phyloP scores from a whole-genome alignment of 1,139 yeast species.

The Suhomyces bolitotheri region DNA sequence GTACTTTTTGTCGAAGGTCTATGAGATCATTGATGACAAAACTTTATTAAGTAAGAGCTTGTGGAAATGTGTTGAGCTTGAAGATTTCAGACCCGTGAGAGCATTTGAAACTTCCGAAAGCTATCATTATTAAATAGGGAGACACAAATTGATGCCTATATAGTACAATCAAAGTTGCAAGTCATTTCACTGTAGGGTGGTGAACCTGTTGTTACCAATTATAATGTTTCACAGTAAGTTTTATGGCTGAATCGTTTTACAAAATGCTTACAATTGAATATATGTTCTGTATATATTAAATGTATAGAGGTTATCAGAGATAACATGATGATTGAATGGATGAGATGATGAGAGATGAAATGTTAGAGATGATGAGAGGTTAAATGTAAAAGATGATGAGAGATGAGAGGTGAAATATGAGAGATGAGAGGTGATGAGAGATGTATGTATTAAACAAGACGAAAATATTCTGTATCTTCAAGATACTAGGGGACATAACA shows the following conservation, averaged over 20 bases:
- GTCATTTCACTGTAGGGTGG: too few relatives aligned
- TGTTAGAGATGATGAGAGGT: slow-evolving; percentile 6
- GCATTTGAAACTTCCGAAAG: slow-evolving; percentile 31
- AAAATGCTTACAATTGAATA: too few relatives aligned
- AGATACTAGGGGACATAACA: slow-evolving; percentile 2
- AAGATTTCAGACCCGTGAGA: slow-evolving; percentile 67
- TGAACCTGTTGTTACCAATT: too few relatives aligned
- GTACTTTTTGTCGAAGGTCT: slow-evolving; percentile 67
- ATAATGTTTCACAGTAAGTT: too few relatives aligned
- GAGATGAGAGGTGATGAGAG: slow-evolving; percentile 3
- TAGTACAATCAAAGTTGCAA: too few relatives aligned
- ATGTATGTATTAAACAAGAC: slow-evolving; percentile 3
- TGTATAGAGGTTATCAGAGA: slow-evolving; percentile 7
- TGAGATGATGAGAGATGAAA: slow-evolving; percentile 14
- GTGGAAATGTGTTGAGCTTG: slow-evolving; percentile 69
- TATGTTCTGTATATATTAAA: too few relatives aligned
- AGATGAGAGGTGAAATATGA: slow-evolving; percentile 11
- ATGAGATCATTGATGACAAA: slow-evolving; percentile 61
- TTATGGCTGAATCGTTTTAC: too few relatives aligned
- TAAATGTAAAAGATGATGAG: slow-evolving; percentile 13
- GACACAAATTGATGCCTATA: too few relatives aligned
- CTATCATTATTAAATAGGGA: slow-evolving; percentile 9
- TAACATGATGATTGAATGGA: slow-evolving; percentile 9
- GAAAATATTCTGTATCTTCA: too few relatives aligned
- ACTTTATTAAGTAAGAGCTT: slow-evolving; percentile 53